These are phyloP conservation scores for Lasiodiplodia citricola DNA, from an alignment of 2,329 filamentous ascomycete species.

Conservation along the genomic window DNA sequence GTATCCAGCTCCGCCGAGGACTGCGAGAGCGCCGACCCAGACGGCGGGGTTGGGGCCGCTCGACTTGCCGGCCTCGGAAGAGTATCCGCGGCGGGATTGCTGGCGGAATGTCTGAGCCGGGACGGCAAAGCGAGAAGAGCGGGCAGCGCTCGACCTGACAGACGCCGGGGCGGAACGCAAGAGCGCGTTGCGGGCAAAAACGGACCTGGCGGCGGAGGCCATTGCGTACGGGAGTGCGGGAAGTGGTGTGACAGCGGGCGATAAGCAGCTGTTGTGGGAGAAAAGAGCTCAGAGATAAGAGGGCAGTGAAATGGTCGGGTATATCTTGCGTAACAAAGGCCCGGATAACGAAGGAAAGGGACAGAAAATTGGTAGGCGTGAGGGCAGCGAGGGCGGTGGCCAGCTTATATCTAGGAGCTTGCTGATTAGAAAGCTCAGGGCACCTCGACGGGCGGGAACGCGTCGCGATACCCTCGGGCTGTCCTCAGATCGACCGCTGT, in stretches of 20 bases:
- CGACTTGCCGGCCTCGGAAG: slow-evolving; percentile 43
- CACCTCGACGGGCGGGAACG: not conserved
- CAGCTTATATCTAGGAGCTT: slow-evolving; percentile 19
- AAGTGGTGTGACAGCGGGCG: slow-evolving; percentile 11
- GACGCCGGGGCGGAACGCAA: slow-evolving; percentile 51
- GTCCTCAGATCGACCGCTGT: slow-evolving; percentile 10
- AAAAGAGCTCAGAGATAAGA: slow-evolving; percentile 1
- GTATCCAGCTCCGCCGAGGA: slow-evolving; percentile 68
- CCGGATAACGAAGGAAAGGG: not conserved
- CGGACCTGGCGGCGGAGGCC: slow-evolving; percentile 24
- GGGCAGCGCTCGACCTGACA: slow-evolving; percentile 59
- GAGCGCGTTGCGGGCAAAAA: slow-evolving; percentile 33
- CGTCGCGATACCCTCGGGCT: slow-evolving; percentile 14
- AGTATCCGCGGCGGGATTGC: slow-evolving; percentile 78
- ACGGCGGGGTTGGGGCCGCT: slow-evolving; percentile 57
- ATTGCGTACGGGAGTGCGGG: not conserved
- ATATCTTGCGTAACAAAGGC: slow-evolving; percentile 1
- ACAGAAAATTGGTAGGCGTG: not conserved
- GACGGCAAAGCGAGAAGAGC: slow-evolving; percentile 53
- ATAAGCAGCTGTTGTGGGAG: slow-evolving; percentile 4
- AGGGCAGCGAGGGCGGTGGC: not conserved
- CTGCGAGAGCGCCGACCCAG: slow-evolving; percentile 64
- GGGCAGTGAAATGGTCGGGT: slow-evolving; percentile 3
- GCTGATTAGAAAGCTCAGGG: slow-evolving; percentile 11
- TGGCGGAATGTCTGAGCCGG: slow-evolving; percentile 60